Conservation (phyloP, 2,329 filamentous ascomycete genomes). For the Coniochaeta sp. region DNA sequence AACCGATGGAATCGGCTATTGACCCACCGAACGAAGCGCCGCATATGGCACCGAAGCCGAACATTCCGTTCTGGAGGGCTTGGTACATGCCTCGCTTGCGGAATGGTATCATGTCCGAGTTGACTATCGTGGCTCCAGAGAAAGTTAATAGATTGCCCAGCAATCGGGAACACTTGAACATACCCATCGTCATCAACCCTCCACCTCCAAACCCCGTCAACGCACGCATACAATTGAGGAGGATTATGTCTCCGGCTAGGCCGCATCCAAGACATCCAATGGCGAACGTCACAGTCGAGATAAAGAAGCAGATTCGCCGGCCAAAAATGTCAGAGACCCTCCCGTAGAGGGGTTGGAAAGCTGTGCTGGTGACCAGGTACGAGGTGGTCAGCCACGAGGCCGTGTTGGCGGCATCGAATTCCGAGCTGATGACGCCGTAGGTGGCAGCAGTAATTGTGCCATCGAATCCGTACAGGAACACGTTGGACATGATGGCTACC, state of each 20-base stretch:
- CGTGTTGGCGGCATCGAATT: slow-evolving; percentile 64
- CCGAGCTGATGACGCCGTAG: slow-evolving; percentile 68
- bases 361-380: slow-evolving; percentile 64
- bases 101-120: slow-evolving; percentile 58
- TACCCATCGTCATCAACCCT: slow-evolving; percentile 64
- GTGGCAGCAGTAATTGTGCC: slow-evolving; percentile 67
- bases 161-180: slow-evolving; percentile 11
- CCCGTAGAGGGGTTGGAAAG: slow-evolving; percentile 66
- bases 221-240: slow-evolving; percentile 58
- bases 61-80: slow-evolving; percentile 52
- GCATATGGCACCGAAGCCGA: slow-evolving; percentile 54
- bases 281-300: slow-evolving; percentile 55
- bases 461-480: slow-evolving; percentile 63
- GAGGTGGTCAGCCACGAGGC: slow-evolving; percentile 71
- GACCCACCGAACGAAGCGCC: slow-evolving; percentile 59
- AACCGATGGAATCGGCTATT: slow-evolving; percentile 58
- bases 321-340: slow-evolving; percentile 65
- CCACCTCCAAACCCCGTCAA: slow-evolving; percentile 64
- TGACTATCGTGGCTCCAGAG: slow-evolving; percentile 42
- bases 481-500: slow-evolving; percentile 56
- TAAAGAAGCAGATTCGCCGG: slow-evolving; percentile 54
- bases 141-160: neutral
- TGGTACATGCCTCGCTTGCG: slow-evolving; percentile 51
- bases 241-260: slow-evolving; percentile 48
- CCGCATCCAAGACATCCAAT: slow-evolving; percentile 60